Evolutionary conservation across 139 green algal species (phyloP).

Genomic region (Tetradesmus obliquus): DNA sequence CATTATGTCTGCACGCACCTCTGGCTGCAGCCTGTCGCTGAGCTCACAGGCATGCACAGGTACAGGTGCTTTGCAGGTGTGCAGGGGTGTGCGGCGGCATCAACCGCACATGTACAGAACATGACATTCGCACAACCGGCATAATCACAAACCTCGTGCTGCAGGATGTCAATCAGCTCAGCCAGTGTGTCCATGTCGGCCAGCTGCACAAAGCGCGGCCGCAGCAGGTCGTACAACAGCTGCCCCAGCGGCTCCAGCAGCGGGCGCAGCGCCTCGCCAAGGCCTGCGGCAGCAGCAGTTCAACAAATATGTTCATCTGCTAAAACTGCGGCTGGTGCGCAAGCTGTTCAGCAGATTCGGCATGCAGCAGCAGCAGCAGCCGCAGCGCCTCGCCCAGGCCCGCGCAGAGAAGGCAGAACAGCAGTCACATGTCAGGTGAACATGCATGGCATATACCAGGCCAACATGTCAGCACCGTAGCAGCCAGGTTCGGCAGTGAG

Average conservation of each 20-base stretch:
- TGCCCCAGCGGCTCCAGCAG: conserved; percentile 90
- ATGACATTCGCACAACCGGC: no score
- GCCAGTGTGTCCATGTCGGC: conserved; percentile 87
- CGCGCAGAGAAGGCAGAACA: no score
- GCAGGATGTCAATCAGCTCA: conserved; percentile 88
- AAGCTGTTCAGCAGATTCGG: background rate
- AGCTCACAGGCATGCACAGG: background rate
- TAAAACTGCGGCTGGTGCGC: no score
- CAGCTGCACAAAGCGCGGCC: conserved; percentile 79
- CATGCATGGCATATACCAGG: no score
- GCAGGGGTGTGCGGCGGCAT: background rate
- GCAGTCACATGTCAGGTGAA: no score
- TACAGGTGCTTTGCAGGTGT: conserved; percentile 49
- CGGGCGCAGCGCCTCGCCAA: conserved; percentile 62
- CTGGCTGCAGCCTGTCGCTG: background rate
- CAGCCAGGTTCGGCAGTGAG: no score
- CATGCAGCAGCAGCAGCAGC: background rate
- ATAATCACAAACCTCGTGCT: conserved; percentile 69
- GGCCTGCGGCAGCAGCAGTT: conserved; percentile 3
- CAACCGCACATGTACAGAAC: no score
- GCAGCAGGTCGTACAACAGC: conserved; percentile 91
- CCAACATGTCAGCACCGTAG: no score
- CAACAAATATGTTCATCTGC: background rate
- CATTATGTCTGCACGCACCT: background rate
- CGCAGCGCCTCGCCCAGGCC: no score